Evolutionary conservation across 129 eudicot species (phyloP).

Genomic region (Flaveria bidentis): DNA sequence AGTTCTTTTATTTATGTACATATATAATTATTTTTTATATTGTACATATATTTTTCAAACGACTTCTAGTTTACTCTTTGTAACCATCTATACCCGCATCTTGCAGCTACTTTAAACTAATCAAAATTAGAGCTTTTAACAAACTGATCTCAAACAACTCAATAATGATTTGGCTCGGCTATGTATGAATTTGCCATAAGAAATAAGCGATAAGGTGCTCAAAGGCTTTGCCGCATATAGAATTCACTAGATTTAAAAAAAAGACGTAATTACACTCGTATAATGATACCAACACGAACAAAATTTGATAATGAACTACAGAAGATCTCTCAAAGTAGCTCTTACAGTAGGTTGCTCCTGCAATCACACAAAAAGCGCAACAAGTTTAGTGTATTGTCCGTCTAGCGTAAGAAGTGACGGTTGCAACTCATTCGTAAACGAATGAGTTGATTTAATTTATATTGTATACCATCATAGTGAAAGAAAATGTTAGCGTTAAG

Average conservation of each 20-base stretch:
- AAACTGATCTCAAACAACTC: too few species aligned
- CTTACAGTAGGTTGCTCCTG: slow-evolving; percentile 46
- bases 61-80: too few species aligned
- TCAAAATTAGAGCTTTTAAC: too few species aligned
- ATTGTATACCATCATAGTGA: neutral
- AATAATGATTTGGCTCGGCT: neutral
- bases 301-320: slow-evolving; percentile 27
- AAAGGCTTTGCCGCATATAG: slow-evolving; percentile 1
- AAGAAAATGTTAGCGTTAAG: neutral
- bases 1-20: too few species aligned
- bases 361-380: slow-evolving; percentile 13
- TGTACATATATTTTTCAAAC: too few species aligned
- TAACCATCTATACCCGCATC: too few species aligned
- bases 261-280: slow-evolving; percentile 25
- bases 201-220: neutral
- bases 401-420: too few species aligned
- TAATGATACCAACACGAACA: slow-evolving; percentile 24
- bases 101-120: too few species aligned
- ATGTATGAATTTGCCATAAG: neutral
- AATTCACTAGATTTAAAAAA: neutral
- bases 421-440: too few species aligned
- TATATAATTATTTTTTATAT: too few species aligned
- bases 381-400: neutral
- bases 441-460: too few species aligned
- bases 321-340: slow-evolving; percentile 63